Base-by-base conservation (phyloP, 495 filamentous ascomycete genomes). In the Neurospora sp. region DNA sequence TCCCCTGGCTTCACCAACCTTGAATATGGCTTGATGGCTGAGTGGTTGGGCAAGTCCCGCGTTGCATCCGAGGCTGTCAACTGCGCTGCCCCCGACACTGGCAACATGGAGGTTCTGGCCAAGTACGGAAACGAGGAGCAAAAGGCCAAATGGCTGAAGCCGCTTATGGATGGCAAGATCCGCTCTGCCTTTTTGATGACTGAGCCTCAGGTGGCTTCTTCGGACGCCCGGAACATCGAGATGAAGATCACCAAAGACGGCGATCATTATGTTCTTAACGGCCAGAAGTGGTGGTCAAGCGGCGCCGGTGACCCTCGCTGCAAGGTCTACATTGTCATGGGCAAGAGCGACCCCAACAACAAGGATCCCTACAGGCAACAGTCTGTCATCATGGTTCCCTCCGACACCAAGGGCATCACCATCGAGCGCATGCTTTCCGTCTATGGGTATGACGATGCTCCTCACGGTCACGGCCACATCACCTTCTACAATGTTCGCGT, bases 201-300 rank as follows among this genome's bases (percentile, higher is more conserved):
- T 0, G 94, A 97, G 83, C 92, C 93, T 7, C 90, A 92, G 74
- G 85, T 93, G 31, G 94, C 94, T 18, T 94, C 91, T 1, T 93
- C 91, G 35, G 94, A 97, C 83, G 94, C 94, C 14, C 93, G 87
- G 22, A 97, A 97, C 78, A 97, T 97, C 74, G 85, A 93, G 79
- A 80, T 97, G 77, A 88, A 88, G 71, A 97, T 97, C 77, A 89
- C 84, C 71, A 89, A 85, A 69, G 92, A 95, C 71, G 94, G 94
- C 3, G 87, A 94, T 79, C 87, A 94, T 75, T 97, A 93, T 76
- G 86, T 97, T 37, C 85, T 97, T 12, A 96, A 97, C 78, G 94
- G 94, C 73, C 90, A 90, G 91, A 97, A 97, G 93, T 97, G 94
- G 94, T 97, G 94, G 94, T 94, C 91, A 74, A 94, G 91, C 73